A percentile compares a stretch with the other conserved stretches of the same genome.
Evolutionary conservation across 257 asterid genomes (phyloP).

Genomic region (Nicotiana tabacum): DNA sequence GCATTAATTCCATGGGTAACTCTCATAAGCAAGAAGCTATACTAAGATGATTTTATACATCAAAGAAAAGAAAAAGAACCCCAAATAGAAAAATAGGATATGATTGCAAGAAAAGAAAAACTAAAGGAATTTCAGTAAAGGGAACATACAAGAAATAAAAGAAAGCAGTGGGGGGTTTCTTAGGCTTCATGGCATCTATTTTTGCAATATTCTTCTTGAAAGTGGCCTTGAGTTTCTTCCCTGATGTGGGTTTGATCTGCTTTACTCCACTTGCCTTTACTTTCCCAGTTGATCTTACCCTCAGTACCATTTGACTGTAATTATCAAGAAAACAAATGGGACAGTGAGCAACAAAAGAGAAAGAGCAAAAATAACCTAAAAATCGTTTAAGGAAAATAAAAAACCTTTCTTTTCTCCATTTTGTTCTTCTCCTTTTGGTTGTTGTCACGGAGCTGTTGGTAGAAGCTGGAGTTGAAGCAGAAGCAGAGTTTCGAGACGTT

Average conservation of each 20-base stretch:
- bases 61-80: not conserved
- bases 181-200: slow-evolving; percentile 70
- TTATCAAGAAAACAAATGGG: not conserved
- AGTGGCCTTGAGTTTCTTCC: slow-evolving; percentile 31
- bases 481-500: slow-evolving; percentile 19
- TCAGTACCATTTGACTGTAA: slow-evolving; percentile 41
- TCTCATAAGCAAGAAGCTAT: not conserved
- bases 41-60: not conserved
- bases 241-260: slow-evolving; percentile 3
- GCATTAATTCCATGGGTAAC: no score
- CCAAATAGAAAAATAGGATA: not conserved
- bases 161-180: slow-evolving; percentile 97
- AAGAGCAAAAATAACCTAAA: not conserved
- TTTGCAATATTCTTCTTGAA: slow-evolving; percentile 34
- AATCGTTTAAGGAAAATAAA: not conserved
- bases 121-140: not conserved
- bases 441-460: slow-evolving; percentile 10
- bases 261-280: slow-evolving; percentile 22
- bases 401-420: not conserved
- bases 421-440: slow-evolving; percentile 23
- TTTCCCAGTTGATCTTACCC: slow-evolving; percentile 26
- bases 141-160: slow-evolving; percentile 69
- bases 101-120: not conserved
- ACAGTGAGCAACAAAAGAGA: not conserved
- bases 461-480: slow-evolving; percentile 23